Evolutionary conservation across 2,329 filamentous ascomycete species (phyloP), one percentile per base, ranked within the genome.

Genomic region (Beauveria sp.): DNA sequence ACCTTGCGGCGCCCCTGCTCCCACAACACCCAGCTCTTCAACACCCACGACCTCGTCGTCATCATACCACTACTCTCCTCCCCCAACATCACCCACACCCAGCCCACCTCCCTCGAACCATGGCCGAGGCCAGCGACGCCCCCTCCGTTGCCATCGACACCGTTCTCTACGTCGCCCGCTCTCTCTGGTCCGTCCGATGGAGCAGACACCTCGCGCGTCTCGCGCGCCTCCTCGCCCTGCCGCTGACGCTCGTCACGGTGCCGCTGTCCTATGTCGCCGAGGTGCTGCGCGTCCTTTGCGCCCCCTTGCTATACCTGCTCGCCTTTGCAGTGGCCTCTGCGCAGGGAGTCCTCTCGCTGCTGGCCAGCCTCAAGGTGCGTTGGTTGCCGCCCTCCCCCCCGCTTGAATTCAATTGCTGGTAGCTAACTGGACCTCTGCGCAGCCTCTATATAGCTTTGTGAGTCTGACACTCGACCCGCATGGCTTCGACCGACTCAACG

Each of bases 351-450:
- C 30, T 68, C 48, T 63, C 63, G 8, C 72, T 74, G 52, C 22
- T 76, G 1, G 61, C 64, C 7, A 69, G 70, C 40, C 67, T 78
- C 30, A 68, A 77, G 71, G 76, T 78, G 60, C 65, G 72, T 60
- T 48, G 1, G 34, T 10, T 10, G 20, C 43, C 2, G 16, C 34
- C 24, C 55, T 50, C 18, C 16, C 34, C 34, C 63, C 66, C 12
- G 34, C 34, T 6, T 58, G 22, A 16, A 8, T 37, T 14, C 34
- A 37, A 22, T 2, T 12, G 18, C 22, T 30, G 30, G 22, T 63
- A 44, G 28, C 55, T 59, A 28, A 59, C 34, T 34, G 12, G 14
- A 37, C 10, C 26, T 24, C 44, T 24, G 7, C 22, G 16, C 22
- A 63, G 61, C 61, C 61, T 47, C 30, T 63, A 20, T 63, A 63